Conservation (phyloP, 179 eudicot species). For the Carnegiea gigantea region DNA sequence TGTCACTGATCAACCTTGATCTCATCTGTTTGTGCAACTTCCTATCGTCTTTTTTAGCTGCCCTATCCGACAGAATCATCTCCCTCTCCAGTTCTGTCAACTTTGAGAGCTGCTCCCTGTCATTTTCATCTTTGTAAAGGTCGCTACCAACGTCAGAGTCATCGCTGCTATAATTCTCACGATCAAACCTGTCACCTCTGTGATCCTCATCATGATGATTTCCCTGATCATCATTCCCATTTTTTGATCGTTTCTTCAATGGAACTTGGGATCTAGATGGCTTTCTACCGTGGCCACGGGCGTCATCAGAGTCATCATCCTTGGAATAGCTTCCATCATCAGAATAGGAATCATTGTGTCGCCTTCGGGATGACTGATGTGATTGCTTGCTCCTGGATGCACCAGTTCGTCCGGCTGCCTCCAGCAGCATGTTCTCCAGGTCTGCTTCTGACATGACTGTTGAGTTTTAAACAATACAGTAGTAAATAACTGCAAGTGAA, state of each 20-base stretch:
- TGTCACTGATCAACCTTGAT: constrained; percentile 43
- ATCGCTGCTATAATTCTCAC: constrained; percentile 49
- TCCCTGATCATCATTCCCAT: constrained; percentile 55
- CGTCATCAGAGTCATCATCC: constrained; percentile 70
- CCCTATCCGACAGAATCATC: constrained; percentile 68
- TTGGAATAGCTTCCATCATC: constrained; percentile 79
- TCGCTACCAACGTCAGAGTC: constrained; percentile 70
- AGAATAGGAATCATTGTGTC: constrained; percentile 53
- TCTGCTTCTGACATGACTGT: constrained; percentile 51
- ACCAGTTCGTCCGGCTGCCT: constrained; percentile 87
- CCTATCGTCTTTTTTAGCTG: constrained; percentile 51
- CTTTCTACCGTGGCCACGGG: constrained; percentile 53
- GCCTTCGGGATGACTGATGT: constrained; percentile 53
- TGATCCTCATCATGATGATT: constrained; percentile 42
- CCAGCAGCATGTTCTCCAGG: constrained; percentile 75
- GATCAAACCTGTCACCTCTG: constrained; percentile 38
- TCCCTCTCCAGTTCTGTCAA: constrained; percentile 82
- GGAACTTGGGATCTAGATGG: constrained; percentile 72
- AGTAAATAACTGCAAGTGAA: constrained; percentile 5
- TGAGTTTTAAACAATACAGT: background rate
- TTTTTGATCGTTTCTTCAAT: constrained; percentile 72
- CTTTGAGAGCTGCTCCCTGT: constrained; percentile 61
- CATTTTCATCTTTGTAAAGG: constrained; percentile 75
- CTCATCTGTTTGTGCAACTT: constrained; percentile 59
- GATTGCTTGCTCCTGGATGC: constrained; percentile 48